Conservation (phyloP, 2,329 filamentous ascomycete genomes). For the Cadophora gregata region DNA sequence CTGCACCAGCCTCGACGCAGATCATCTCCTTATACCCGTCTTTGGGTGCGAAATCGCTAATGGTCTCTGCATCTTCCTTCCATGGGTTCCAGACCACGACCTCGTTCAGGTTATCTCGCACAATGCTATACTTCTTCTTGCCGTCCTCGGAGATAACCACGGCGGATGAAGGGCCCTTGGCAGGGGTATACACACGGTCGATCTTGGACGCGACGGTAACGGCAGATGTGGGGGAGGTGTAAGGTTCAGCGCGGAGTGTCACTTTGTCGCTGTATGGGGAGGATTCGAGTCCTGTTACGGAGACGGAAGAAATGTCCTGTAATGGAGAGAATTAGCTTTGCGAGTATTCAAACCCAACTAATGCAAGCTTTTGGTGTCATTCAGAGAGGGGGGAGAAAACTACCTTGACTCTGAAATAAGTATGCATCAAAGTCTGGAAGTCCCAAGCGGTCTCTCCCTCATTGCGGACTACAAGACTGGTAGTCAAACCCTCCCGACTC, state of each 20-base stretch:
- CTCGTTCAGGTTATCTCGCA: slow-evolving; percentile 84
- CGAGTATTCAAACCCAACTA: background rate
- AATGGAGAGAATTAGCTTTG: slow-evolving; percentile 15
- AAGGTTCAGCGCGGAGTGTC: slow-evolving; percentile 57
- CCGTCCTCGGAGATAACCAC: slow-evolving; percentile 68
- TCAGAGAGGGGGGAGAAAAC: slow-evolving; percentile 40
- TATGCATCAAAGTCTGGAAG: slow-evolving; percentile 90
- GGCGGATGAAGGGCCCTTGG: slow-evolving; percentile 62
- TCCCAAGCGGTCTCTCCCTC: slow-evolving; percentile 82
- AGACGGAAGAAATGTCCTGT: slow-evolving; percentile 79
- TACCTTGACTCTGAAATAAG: slow-evolving; percentile 84
- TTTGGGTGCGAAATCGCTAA: slow-evolving; percentile 87
- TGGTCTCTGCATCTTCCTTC: slow-evolving; percentile 80
- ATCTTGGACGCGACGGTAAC: slow-evolving; percentile 79
- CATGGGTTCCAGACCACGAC: slow-evolving; percentile 98
- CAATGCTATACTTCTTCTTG: slow-evolving; percentile 71
- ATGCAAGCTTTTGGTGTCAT: background rate
- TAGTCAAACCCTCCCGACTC: slow-evolving; percentile 74
- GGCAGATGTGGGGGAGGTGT: slow-evolving; percentile 63
- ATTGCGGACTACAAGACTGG: slow-evolving; percentile 86
- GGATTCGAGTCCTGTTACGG: slow-evolving; percentile 77
- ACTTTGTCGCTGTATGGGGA: slow-evolving; percentile 87
- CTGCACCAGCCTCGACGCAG: slow-evolving; percentile 89
- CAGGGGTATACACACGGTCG: slow-evolving; percentile 85
- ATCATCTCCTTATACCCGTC: slow-evolving; percentile 93